A percentile compares a stretch with the other conserved stretches of the same genome.
phyloP scores from a whole-genome alignment of 148 eudicot species.

The Rhododendron molle region DNA sequence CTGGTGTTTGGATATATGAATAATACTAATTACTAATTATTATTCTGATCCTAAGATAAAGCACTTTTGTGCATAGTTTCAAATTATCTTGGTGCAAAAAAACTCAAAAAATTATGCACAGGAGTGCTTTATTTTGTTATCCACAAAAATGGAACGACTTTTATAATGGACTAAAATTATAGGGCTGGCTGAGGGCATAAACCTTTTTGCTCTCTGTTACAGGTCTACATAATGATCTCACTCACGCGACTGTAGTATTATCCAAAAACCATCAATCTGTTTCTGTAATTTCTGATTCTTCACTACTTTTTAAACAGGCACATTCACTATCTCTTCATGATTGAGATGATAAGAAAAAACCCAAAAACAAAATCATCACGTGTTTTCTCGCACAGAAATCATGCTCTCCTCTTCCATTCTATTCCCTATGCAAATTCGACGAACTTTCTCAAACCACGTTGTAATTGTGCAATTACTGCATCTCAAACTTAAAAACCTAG shows the following conservation, averaged over 20 bases:
- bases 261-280: not conserved
- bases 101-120: not conserved
- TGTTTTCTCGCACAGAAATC: not conserved
- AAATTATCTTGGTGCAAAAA: too few relatives aligned
- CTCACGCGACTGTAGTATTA: not conserved
- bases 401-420: not conserved
- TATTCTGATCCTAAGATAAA: not conserved
- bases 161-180: too few relatives aligned
- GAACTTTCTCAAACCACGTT: not conserved
- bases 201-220: not conserved
- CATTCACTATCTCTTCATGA: not conserved
- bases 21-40: not conserved
- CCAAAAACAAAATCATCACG: not conserved
- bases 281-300: not conserved
- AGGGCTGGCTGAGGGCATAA: too few relatives aligned
- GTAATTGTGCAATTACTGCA: not conserved
- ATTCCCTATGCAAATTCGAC: not conserved
- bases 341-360: not conserved
- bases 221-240: not conserved
- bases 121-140: not conserved
- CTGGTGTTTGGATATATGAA: not conserved
- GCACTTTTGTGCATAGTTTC: not conserved
- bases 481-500: not conserved
- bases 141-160: not conserved
- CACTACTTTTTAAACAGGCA: not conserved